Base-by-base conservation (phyloP, 345 rosid species). In the Brassica incana region DNA sequence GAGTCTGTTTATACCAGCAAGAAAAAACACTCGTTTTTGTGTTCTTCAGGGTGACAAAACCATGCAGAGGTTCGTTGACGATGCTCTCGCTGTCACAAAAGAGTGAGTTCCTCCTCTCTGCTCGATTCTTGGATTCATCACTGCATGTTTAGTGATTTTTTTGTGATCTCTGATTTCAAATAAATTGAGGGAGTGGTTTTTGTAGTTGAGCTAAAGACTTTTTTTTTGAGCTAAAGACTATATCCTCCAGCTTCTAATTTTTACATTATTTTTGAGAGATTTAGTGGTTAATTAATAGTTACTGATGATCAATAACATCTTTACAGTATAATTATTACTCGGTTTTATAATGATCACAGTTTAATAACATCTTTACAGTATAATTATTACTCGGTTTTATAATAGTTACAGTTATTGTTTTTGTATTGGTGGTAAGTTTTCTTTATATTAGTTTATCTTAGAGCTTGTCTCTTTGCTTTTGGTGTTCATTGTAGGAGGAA, bases 1-100 rank as follows among this genome's bases (percentile, higher is more conserved):
- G 15, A n/a, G 23, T 30, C 38, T 65, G 15, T 1, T 14, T n/a
- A 50, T n/a, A n/a, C 18, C 1, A 50, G 15, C 58, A 4, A 50
- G 18, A 48, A 18, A n/a, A 14, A 2, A n/a, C 6, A 59, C 68
- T 9, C 48, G 11, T 16, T 40, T 27, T 9, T 12, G 58, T 8
- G 60, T 65, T 65, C 68, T 32, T 65, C 25, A 14, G 25, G 18
- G 59, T 48, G 60, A 29, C 12, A 20, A 16, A 78, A 82, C 67
- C 56, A 89, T 95, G 92, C 97, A 89, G 88, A 86, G 92, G 63
- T 73, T 91, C 71, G 97, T 92, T 67, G 98, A 95, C 79, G 78
- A 78, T 77, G 84, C 83, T 80, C 97, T 95, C 72, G 98, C 99
- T 80, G 86, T 95, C 12, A 67, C 91, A 75, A 95, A 92, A 84